Evolutionary conservation across 345 rosid genomes (phyloP).

Genomic region (Gossypium australe): DNA sequence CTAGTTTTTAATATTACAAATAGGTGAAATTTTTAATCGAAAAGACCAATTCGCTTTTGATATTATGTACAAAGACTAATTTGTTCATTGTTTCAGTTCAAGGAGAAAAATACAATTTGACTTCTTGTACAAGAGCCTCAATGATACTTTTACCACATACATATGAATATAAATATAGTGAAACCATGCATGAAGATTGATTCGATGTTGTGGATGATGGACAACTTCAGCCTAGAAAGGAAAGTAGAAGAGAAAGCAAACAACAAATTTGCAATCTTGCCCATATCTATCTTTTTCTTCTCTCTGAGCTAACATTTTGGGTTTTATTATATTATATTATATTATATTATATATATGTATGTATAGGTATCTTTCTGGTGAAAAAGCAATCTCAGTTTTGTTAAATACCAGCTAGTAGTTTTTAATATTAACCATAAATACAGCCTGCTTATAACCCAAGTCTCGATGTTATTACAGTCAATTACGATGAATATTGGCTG

Average conservation of each 20-base stretch:
- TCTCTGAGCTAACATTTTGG: background rate
- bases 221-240: background rate
- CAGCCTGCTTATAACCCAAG: background rate
- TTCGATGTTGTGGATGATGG: background rate
- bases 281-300: conserved; percentile 4
- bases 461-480: background rate
- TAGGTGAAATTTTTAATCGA: no score
- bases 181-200: background rate
- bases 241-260: conserved; percentile 7
- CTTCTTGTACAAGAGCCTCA: no score
- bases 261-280: conserved; percentile 20
- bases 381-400: background rate
- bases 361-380: background rate
- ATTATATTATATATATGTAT: background rate
- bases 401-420: background rate
- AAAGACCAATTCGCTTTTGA: no score
- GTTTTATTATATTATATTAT: background rate
- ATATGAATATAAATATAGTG: background rate
- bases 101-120: no score
- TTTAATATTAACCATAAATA: background rate
- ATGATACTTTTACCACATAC: no score
- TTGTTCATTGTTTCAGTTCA: no score
- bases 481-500: background rate
- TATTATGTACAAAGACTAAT: no score
- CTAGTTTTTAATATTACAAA: no score